These are phyloP conservation scores for Asclepias syriaca DNA, from an alignment of 257 asterid species.

Conservation along the genomic window DNA sequence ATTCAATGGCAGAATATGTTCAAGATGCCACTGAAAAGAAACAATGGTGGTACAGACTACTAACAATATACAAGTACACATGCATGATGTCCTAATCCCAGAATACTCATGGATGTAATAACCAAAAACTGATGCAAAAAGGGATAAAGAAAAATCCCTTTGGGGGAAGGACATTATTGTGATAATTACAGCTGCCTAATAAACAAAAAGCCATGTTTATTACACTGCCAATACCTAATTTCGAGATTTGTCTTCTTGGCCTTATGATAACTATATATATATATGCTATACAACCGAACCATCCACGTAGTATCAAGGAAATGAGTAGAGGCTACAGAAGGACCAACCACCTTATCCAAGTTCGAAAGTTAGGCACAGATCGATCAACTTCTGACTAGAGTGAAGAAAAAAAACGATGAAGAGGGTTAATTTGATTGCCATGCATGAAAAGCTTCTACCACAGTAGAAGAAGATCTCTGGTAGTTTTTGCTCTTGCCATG, in stretches of 20 bases:
- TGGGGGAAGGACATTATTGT: constrained; percentile 12
- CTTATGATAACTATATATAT: constrained; percentile 8
- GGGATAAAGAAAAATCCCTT: neutral
- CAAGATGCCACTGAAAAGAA: too few species aligned
- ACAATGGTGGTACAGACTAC: too few species aligned
- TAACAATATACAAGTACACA: constrained; percentile 1
- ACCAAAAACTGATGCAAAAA: neutral
- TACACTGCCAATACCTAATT: constrained; percentile 22
- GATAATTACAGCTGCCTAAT: constrained; percentile 19
- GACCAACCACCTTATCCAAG: constrained; percentile 20
- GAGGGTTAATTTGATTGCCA: too few species aligned
- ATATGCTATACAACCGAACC: constrained; percentile 31
- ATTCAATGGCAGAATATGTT: neutral
- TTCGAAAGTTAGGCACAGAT: constrained; percentile 3
- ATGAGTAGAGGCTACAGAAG: constrained; percentile 19
- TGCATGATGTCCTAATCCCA: neutral
- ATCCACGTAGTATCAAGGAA: constrained; percentile 19
- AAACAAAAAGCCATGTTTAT: constrained; percentile 21
- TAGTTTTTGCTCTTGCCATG: constrained; percentile 18
- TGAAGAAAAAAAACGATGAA: neutral
- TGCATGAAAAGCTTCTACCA: neutral
- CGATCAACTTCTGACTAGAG: constrained; percentile 16
- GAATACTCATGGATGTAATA: neutral
- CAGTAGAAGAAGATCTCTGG: constrained; percentile 2
- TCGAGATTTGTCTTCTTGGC: constrained; percentile 19